Conservation (phyloP, 176 grass and related monocot species). For the Hordeum marinum region DNA sequence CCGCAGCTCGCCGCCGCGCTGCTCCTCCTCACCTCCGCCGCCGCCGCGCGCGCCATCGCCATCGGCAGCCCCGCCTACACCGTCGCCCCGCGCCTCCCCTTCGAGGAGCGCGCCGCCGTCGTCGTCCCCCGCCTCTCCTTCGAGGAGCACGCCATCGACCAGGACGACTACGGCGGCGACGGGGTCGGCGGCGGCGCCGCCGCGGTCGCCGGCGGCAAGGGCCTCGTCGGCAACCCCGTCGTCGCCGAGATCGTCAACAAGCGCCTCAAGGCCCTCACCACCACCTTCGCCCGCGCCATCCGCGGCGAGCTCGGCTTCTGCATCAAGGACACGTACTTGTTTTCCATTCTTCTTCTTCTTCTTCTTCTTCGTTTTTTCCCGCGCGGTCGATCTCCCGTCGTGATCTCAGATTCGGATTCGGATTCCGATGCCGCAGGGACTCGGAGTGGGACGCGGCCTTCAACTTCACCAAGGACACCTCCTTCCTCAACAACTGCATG, state of each 20-base stretch:
- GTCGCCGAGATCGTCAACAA: slow-evolving; percentile 49
- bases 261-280: slow-evolving; percentile 53
- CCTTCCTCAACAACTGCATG: slow-evolving; percentile 70
- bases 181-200: slow-evolving; percentile 1
- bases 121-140: background rate
- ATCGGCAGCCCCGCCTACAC: background rate
- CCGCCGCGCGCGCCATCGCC: slow-evolving; percentile 1
- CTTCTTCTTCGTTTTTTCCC: background rate
- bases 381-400: background rate
- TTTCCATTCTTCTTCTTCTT: background rate
- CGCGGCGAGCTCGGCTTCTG: slow-evolving; percentile 59
- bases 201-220: background rate
- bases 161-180: slow-evolving; percentile 22
- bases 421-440: slow-evolving; percentile 27
- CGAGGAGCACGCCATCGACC: background rate
- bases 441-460: slow-evolving; percentile 88
- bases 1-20: slow-evolving; percentile 14
- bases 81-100: background rate
- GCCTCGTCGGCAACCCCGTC: slow-evolving; percentile 39
- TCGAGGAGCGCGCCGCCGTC: background rate
- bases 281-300: slow-evolving; percentile 41
- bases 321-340: slow-evolving; percentile 73
- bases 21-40: background rate
- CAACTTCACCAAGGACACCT: slow-evolving; percentile 77
- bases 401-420: background rate